A percentile compares a stretch with the other conserved stretches of the same genome.
These are phyloP conservation scores for Chimonanthus praecox DNA, from an alignment of 164 flowering plant species.

Conservation along the genomic window DNA sequence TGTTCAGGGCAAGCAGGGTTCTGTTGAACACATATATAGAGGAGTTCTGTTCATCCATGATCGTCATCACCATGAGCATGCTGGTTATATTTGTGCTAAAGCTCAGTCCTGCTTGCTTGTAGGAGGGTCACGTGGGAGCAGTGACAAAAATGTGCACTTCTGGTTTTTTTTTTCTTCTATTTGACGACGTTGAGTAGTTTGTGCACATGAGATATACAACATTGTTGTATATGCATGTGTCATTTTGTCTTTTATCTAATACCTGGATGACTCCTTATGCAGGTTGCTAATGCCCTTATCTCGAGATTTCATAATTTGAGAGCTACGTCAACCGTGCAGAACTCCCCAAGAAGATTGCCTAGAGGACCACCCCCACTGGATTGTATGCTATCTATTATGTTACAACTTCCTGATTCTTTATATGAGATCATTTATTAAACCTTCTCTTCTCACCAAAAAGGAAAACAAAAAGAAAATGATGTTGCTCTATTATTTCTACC, in stretches of 20 bases:
- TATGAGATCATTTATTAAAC: not conserved
- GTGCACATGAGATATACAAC: not conserved
- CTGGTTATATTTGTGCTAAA: constrained; percentile 93
- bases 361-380: constrained; percentile 56
- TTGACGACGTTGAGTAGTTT: not conserved
- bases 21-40: constrained; percentile 82
- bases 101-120: constrained; percentile 66
- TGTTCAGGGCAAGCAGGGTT: constrained; percentile 90
- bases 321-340: constrained; percentile 45
- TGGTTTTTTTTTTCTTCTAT: not conserved
- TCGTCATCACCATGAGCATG: constrained; percentile 97
- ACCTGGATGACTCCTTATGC: constrained; percentile 4
- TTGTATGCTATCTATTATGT: constrained; percentile 39
- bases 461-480: too few relatives aligned
- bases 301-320: constrained; percentile 51
- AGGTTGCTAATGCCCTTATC: constrained; percentile 47
- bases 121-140: constrained; percentile 76
- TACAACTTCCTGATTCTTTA: not conserved
- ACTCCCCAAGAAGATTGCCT: constrained; percentile 64
- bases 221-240: not conserved
- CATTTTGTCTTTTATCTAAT: constrained; percentile 9
- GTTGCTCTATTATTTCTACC: too few relatives aligned
- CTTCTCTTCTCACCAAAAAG: too few relatives aligned
- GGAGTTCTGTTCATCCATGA: constrained; percentile 83
- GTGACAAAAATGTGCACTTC: constrained; percentile 63